Conservation (phyloP, 2,329 filamentous ascomycete species). For the Alternaria brassicicola region DNA sequence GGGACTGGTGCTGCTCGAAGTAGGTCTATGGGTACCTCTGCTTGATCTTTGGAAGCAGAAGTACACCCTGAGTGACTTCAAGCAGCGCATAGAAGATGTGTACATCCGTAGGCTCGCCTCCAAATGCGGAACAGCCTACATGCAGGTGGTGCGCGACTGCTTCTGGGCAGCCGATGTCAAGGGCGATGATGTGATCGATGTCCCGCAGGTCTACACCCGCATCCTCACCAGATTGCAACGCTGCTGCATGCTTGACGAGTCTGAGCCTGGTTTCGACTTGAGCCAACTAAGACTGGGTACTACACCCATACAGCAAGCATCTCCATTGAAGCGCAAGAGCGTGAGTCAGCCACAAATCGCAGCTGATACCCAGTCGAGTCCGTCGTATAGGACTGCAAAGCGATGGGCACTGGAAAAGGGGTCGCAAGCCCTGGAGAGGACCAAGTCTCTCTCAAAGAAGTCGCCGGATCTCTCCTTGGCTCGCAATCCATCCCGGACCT, state of each 20-base stretch:
- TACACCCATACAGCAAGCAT: constrained; percentile 26
- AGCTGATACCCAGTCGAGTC: constrained; percentile 36
- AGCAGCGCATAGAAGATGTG: constrained; percentile 66
- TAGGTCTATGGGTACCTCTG: constrained; percentile 76
- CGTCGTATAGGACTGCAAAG: constrained; percentile 45
- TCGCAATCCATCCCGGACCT: constrained; percentile 38
- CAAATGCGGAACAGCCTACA: constrained; percentile 75
- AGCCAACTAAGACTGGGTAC: constrained; percentile 33
- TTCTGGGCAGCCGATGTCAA: constrained; percentile 68
- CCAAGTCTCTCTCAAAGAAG: constrained; percentile 39
- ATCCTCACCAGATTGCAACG: constrained; percentile 51
- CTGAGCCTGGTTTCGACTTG: constrained; percentile 40
- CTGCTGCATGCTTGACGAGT: constrained; percentile 49
- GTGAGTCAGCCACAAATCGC: constrained; percentile 31
- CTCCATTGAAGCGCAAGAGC: constrained; percentile 43
- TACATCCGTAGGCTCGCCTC: constrained; percentile 69
- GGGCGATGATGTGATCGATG: constrained; percentile 40
- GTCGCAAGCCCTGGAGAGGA: constrained; percentile 43
- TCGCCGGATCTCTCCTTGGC: constrained; percentile 38
- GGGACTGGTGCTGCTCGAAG: constrained; percentile 73
- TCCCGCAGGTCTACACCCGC: constrained; percentile 51
- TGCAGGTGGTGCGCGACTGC: constrained; percentile 74
- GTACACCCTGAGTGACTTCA: constrained; percentile 66
- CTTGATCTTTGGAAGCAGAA: constrained; percentile 64
- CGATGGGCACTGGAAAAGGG: constrained; percentile 47